Percentiles rank a stretch among this genome's conserved stretches.
Conservation (phyloP, 768 basidiomycete species). For the Xerocomellus intermedius region DNA sequence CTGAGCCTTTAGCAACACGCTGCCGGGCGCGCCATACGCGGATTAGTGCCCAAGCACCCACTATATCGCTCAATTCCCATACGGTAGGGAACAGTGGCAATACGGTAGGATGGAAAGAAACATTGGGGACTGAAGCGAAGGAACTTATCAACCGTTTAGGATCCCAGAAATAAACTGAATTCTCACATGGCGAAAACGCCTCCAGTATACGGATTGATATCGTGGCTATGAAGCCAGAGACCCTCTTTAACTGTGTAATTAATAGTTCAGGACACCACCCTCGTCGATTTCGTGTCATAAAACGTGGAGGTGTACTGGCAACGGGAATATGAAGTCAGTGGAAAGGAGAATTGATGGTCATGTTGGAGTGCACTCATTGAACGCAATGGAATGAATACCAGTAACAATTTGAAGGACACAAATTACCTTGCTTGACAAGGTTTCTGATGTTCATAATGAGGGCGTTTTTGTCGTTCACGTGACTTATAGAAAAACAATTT, state of each 20-base stretch:
- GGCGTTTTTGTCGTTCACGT: no score
- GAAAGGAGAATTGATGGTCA: constrained; percentile 78
- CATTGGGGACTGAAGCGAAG: constrained; percentile 66
- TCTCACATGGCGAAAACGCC: constrained; percentile 84
- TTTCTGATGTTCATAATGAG: no score
- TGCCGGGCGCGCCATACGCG: constrained; percentile 67
- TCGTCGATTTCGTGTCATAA: not conserved
- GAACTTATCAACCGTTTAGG: not conserved
- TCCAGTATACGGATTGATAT: constrained; percentile 85
- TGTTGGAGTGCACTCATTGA: constrained; percentile 47
- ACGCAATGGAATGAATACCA: constrained; percentile 52
- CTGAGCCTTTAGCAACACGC: constrained; percentile 37
- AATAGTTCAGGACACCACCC: constrained; percentile 10
- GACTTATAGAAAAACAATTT: no score
- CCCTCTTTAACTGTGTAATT: constrained; percentile 77
- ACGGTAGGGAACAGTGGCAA: constrained; percentile 58
- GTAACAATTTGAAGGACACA: constrained; percentile 47
- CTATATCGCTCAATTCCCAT: constrained; percentile 70
- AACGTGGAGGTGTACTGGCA: constrained; percentile 45
- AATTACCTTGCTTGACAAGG: no score
- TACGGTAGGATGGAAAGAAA: constrained; percentile 65
- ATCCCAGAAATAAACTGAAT: not conserved
- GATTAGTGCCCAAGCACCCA: constrained; percentile 67
- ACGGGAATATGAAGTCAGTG: constrained; percentile 74
- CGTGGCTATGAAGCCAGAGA: constrained; percentile 72